phyloP scores from a whole-genome alignment of 805 yeast species.

The Schwanniomyces vanrijiae region DNA sequence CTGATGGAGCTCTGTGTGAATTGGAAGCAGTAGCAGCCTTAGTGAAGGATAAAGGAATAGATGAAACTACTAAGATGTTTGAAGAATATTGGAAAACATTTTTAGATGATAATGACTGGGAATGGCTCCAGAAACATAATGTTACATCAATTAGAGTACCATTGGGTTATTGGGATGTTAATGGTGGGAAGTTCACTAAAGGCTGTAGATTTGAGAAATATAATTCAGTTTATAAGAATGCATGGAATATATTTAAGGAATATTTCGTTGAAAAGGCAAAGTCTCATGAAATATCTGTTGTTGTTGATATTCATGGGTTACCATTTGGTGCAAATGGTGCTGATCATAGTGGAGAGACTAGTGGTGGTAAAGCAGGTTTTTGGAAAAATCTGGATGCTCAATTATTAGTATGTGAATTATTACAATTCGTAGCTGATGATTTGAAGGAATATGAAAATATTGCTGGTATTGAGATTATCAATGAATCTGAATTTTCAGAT shows the following conservation, averaged over 20 bases:
- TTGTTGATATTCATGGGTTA: constrained; percentile 84
- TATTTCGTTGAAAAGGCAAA: constrained; percentile 60
- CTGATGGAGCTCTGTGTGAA: constrained; percentile 63
- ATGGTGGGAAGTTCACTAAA: constrained; percentile 54
- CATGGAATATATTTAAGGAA: constrained; percentile 66
- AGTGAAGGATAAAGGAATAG: constrained; percentile 50
- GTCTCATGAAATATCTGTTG: constrained; percentile 61
- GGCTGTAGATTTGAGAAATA: constrained; percentile 64
- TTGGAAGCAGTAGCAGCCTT: constrained; percentile 64
- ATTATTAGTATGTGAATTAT: constrained; percentile 46
- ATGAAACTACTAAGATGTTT: constrained; percentile 51
- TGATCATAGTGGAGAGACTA: constrained; percentile 74
- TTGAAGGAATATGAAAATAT: constrained; percentile 61
- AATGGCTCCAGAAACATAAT: constrained; percentile 63
- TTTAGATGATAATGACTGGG: constrained; percentile 73
- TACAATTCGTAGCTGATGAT: constrained; percentile 64
- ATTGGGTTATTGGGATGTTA: constrained; percentile 88
- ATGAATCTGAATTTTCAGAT: constrained; percentile 69
- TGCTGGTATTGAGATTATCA: constrained; percentile 80
- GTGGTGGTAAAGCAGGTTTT: constrained; percentile 57
- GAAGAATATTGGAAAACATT: constrained; percentile 69
- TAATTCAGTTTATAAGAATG: constrained; percentile 56
- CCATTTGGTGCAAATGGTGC: constrained; percentile 92
- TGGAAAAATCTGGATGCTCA: constrained; percentile 52
- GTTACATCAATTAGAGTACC: constrained; percentile 87